phyloP scores from a whole-genome alignment of 768 basidiomycete species.

The Serendipita vermifera region DNA sequence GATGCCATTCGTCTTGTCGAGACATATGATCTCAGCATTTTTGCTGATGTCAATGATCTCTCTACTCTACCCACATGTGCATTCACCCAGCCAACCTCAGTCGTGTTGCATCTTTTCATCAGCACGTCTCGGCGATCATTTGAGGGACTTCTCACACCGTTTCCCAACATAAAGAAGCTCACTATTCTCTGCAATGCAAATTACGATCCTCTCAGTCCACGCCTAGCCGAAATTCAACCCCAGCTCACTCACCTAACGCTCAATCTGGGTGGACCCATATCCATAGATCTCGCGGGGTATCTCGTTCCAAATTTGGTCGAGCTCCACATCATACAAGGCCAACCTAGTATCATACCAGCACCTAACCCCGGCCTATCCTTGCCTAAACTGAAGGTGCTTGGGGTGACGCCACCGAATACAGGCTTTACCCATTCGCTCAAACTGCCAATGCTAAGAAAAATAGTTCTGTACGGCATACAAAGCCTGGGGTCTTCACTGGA shows the following conservation, averaged over 20 bases:
- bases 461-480: not conserved
- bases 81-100: not conserved
- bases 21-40: not conserved
- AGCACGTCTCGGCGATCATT: not conserved
- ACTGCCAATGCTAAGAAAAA: not conserved
- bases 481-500: not conserved
- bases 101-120: not conserved
- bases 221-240: not conserved
- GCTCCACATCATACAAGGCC: not conserved
- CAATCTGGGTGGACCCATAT: not conserved
- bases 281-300: not conserved
- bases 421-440: not conserved
- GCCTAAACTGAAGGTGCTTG: not conserved
- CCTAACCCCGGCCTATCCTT: not conserved
- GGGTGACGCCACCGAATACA: not conserved
- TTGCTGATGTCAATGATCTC: not conserved
- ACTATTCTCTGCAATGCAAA: too few relatives aligned
- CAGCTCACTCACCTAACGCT: not conserved
- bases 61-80: not conserved
- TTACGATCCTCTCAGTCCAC: not conserved
- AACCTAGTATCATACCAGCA: not conserved
- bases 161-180: too few relatives aligned
- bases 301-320: not conserved
- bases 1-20: not conserved
- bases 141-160: not conserved